phyloP scores from a whole-genome alignment of 2,329 filamentous ascomycete genomes.

The Colletotrichum tanaceti region DNA sequence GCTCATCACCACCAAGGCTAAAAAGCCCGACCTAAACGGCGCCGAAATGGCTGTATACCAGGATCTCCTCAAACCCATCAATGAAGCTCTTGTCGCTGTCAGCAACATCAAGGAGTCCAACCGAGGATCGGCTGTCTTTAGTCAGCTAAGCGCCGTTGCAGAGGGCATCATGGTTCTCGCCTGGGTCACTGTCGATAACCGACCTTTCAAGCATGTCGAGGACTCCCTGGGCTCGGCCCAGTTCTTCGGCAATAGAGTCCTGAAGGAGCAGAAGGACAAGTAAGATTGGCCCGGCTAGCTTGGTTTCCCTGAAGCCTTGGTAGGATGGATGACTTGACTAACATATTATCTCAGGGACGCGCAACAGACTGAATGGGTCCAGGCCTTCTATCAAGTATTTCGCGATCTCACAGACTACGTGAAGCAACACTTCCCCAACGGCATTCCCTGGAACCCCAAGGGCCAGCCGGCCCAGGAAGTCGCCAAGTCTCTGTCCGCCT shows the following conservation, averaged over 20 bases:
- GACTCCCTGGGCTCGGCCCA: constrained; percentile 87
- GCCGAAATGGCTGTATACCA: constrained; percentile 73
- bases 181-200: constrained; percentile 88
- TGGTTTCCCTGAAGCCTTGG: constrained; percentile 8
- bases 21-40: constrained; percentile 81
- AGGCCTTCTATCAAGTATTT: constrained; percentile 92
- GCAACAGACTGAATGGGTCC: constrained; percentile 87
- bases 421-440: constrained; percentile 82
- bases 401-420: constrained; percentile 85
- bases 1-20: constrained; percentile 87
- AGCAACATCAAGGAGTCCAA: constrained; percentile 86
- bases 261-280: constrained; percentile 88
- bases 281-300: constrained; percentile 43
- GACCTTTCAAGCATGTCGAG: constrained; percentile 86
- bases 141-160: constrained; percentile 86
- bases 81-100: constrained; percentile 82
- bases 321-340: constrained; percentile 30
- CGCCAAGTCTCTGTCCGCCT: constrained; percentile 66
- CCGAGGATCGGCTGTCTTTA: constrained; percentile 78
- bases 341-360: constrained; percentile 65
- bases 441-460: constrained; percentile 87
- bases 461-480: constrained; percentile 79
- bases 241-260: constrained; percentile 93
- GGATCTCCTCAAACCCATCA: constrained; percentile 86
- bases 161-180: constrained; percentile 91